Percentiles rank a stretch among this genome's conserved stretches.
Conservation (phyloP, 2,329 filamentous ascomycete genomes). For the Xylariales sp. region DNA sequence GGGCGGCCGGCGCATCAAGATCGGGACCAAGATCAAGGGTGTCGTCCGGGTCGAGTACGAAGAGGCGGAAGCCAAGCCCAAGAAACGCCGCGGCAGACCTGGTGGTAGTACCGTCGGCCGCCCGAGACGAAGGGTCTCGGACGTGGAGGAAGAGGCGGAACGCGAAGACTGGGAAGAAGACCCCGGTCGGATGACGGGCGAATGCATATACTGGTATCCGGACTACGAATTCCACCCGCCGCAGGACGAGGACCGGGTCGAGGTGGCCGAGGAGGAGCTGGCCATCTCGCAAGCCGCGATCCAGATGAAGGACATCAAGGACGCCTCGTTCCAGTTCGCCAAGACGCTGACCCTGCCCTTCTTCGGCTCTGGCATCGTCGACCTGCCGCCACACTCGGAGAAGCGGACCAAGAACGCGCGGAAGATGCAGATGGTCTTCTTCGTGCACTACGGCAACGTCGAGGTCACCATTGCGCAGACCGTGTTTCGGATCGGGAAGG, state of each 20-base stretch:
- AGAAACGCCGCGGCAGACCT: constrained; percentile 17
- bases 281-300: constrained; percentile 54
- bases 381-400: constrained; percentile 74
- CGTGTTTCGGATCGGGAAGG: constrained; percentile 76
- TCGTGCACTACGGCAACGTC: constrained; percentile 79
- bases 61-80: constrained; percentile 31
- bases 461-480: constrained; percentile 72
- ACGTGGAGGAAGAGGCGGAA: constrained; percentile 47
- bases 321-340: constrained; percentile 77
- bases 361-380: constrained; percentile 85
- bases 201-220: constrained; percentile 60
- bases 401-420: constrained; percentile 90
- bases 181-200: constrained; percentile 59
- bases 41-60: constrained; percentile 70
- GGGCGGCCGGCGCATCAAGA: constrained; percentile 44
- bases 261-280: constrained; percentile 49
- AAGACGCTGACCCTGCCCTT: constrained; percentile 83
- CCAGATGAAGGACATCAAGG: constrained; percentile 52
- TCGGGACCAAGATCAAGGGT: constrained; percentile 65
- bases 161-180: constrained; percentile 68
- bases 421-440: constrained; percentile 97
- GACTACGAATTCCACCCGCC: constrained; percentile 51
- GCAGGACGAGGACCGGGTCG: constrained; percentile 49
- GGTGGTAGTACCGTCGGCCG: constrained; percentile 19
- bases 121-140: constrained; percentile 7